Evolutionary conservation across 192 early-diverging fungal species (phyloP).

Genomic region (Geranomyces michiganensis): DNA sequence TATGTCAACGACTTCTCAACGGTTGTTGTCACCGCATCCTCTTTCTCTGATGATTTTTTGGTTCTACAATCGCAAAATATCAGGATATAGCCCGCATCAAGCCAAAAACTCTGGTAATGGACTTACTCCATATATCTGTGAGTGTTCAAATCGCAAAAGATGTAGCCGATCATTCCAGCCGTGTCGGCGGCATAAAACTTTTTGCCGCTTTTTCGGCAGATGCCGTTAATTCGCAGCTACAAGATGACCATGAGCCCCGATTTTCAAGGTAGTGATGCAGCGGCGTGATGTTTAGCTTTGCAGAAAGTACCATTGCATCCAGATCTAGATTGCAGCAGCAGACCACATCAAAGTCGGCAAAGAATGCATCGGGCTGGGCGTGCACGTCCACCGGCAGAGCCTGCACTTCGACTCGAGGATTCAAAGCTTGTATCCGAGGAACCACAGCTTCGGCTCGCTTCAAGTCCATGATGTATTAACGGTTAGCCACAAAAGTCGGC

Average conservation of each 20-base stretch:
- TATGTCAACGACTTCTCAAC: constrained; percentile 44
- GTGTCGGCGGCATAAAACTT: constrained; percentile 71
- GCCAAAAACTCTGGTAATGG: not conserved
- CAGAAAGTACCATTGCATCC: constrained; percentile 28
- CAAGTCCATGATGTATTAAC: not conserved
- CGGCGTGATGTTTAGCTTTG: too few species aligned
- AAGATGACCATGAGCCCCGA: not conserved
- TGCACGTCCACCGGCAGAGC: constrained; percentile 52
- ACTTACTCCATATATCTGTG: constrained; percentile 59
- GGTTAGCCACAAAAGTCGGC: too few species aligned
- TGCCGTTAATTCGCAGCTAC: constrained; percentile 57
- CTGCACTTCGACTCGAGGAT: constrained; percentile 77
- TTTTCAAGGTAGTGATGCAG: too few species aligned
- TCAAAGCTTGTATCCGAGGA: constrained; percentile 68
- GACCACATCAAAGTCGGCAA: constrained; percentile 71
- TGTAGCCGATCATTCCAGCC: constrained; percentile 78
- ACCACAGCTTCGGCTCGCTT: constrained; percentile 70
- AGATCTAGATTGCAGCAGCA: constrained; percentile 18
- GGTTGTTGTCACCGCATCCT: constrained; percentile 9
- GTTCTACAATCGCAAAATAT: constrained; percentile 14
- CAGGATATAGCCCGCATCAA: too few species aligned
- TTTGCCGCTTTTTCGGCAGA: constrained; percentile 60
- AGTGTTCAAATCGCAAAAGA: constrained; percentile 78
- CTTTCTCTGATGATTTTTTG: constrained; percentile 40
- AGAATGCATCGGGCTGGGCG: constrained; percentile 53